These are phyloP conservation scores for Rubia balearica DNA, from an alignment of 305 asterid genomes.

Conservation along the genomic window DNA sequence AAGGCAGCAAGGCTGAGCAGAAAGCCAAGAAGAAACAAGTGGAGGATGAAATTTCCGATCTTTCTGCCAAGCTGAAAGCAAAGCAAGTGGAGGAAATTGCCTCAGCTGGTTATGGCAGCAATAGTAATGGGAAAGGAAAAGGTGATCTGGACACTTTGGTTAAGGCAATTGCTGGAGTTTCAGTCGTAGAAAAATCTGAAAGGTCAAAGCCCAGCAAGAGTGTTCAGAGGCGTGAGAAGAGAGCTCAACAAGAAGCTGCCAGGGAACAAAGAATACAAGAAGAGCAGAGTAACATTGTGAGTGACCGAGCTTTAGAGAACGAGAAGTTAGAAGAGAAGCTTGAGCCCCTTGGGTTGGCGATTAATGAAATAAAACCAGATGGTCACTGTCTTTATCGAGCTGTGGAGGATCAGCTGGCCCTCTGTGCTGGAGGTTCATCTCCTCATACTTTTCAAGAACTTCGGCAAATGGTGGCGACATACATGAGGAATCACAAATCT, in stretches of 20 bases:
- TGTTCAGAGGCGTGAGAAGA: conserved; percentile 62
- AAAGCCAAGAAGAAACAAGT: conserved; percentile 95
- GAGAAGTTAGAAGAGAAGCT: conserved; percentile 63
- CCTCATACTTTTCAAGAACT: conserved; percentile 60
- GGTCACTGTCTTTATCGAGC: conserved; percentile 96
- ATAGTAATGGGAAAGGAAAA: conserved; percentile 30
- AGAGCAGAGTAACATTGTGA: conserved; percentile 72
- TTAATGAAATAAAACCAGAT: conserved; percentile 83
- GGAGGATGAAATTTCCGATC: conserved; percentile 69
- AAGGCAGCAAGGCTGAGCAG: conserved; percentile 97
- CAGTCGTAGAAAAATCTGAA: conserved; percentile 45
- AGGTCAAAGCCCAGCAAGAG: conserved; percentile 72
- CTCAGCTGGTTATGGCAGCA: conserved; percentile 47
- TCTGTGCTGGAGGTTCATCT: conserved; percentile 49
- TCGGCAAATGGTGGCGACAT: conserved; percentile 71
- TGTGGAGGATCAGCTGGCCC: conserved; percentile 76
- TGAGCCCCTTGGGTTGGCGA: conserved; percentile 64
- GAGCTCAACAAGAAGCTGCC: conserved; percentile 90
- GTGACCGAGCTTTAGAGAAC: conserved; percentile 53
- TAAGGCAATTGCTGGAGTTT: conserved; percentile 83
- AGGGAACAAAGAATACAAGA: conserved; percentile 83
- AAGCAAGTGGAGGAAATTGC: conserved; percentile 66
- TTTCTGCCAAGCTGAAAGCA: conserved; percentile 62
- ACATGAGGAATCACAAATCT: conserved; percentile 63
- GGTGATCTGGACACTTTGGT: conserved; percentile 67